Base-by-base conservation (phyloP, 331 rosid species). In the Spiraea crenata region DNA sequence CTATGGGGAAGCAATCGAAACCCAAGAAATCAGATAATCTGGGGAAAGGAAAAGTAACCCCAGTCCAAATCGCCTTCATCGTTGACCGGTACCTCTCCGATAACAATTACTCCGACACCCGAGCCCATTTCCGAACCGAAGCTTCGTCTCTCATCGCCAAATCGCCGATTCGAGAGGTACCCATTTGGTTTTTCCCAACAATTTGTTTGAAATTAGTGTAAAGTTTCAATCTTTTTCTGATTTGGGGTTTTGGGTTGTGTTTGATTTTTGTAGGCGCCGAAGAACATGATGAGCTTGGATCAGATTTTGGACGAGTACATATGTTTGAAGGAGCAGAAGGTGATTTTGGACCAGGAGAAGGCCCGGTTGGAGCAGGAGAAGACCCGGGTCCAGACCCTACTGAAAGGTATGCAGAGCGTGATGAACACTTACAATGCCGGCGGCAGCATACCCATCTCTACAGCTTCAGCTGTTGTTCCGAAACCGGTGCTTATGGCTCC, bases 21-120 rank as follows among this genome's bases (percentile, higher is more conserved):
- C 41, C 87, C 19, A 79, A 57, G 62, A 89, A 75, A 40, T 20
- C 86, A 3, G 86, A 79, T 4, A 17, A 41, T 25, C 70, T 84
- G 1, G 84, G 82, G 14, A 85, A 84, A 37, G 90, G 87, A 31
- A 81, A 84, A 35, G 90, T 92, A 0, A 87, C 93, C 1, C 96
- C 98, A 0, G 67, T 62, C 25, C 96, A 89, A 63, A 70, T 92
- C 73, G 98, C 98, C 5, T 92, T 89, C 91, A 88, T 92, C 46
- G 98, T 92, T 14, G 96, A 92, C 40, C 71, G 85, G 9, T 92
- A 92, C 71, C 86, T 92, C 7, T 80, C 80, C 69, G 95, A 92
- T 38, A 88, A 86, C 79, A 80, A 74, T 47, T 89, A 55, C 71
- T 51, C 83, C 1, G 73, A 82, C 46, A 76, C 98, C 14, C 89